Base-by-base conservation (phyloP, 371 early-diverging fungal genomes). In the Coemansia sp. region DNA sequence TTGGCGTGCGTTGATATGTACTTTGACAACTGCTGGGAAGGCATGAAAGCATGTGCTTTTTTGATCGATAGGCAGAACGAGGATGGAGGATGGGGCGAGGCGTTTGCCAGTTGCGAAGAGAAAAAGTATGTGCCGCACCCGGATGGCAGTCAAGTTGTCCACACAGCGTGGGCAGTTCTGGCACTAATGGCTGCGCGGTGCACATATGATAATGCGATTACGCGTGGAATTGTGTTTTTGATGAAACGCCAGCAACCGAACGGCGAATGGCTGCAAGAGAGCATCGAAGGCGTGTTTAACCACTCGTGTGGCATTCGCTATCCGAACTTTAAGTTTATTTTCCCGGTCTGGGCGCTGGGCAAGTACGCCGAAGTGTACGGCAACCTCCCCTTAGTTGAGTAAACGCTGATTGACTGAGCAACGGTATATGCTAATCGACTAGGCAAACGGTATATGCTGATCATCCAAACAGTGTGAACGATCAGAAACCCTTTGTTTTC, bases 71-170 rank as follows among this genome's bases (percentile, higher is more conserved):
- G 92, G 66, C 98, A 97, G 82, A 82, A 85, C 61, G 80, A 56
- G 5, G 98, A 98, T 69, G 98, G 98, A 64, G 98, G 98, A 4
- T 98, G 98, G 98, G 98, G 98, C 57, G 98, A 98, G 76, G 82
- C 88, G 6, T 98, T 94, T 83, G 89, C 90, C 50, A 81, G 81
- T 64, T 81, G 81, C 55, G 81, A 80, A 64, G 53, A 59, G 63
- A 81, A 77, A 29, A 50, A 58, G 45, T 81, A 78, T 29, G 27
- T 77, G 11, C 67, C 57, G 40, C 81, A 81, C 37, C 81, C 81
- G 6, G 70, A 68, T 69, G 42, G 86, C 82, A 67, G 84, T 74
- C 98, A 98, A 80, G 95, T 96, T 2, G 94, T 95, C 5, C 88
- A 96, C 58, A 97, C 98, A 0, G 84, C 94, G 0, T 96, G 89